phyloP scores from a whole-genome alignment of 2,329 filamentous ascomycete genomes.

The Diaporthe ampelina region DNA sequence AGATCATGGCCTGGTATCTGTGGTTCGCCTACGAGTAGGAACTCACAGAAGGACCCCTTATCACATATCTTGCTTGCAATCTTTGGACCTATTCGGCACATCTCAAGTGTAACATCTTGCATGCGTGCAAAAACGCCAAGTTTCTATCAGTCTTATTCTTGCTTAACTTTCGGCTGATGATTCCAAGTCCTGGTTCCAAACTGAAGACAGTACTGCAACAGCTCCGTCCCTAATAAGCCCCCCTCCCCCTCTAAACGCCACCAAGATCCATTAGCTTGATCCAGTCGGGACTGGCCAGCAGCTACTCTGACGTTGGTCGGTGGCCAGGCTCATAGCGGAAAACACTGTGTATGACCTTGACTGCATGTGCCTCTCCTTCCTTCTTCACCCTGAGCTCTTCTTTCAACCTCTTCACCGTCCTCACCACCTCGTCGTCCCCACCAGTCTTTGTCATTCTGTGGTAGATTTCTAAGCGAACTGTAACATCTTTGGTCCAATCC shows the following conservation, averaged over 20 bases:
- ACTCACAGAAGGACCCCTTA: too few species aligned
- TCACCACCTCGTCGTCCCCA: neutral
- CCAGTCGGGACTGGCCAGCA: neutral
- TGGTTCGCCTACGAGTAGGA: too few species aligned
- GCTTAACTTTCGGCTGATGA: too few species aligned
- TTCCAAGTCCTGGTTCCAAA: too few species aligned
- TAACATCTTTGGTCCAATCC: neutral
- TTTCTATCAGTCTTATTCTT: too few species aligned
- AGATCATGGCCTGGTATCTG: too few species aligned
- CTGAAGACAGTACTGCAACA: too few species aligned
- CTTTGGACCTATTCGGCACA: too few species aligned
- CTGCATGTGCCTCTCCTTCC: neutral
- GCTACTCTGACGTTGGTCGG: neutral
- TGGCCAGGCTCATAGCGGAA: neutral
- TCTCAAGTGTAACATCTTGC: too few species aligned
- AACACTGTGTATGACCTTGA: neutral
- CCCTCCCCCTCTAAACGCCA: neutral
- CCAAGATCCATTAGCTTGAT: constrained; percentile 1
- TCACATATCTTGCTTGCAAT: too few species aligned
- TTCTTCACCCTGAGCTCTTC: constrained; percentile 5
- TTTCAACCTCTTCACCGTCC: neutral
- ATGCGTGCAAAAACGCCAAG: too few species aligned
- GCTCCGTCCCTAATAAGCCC: too few species aligned
- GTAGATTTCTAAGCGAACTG: neutral
- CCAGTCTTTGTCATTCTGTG: neutral